Base-by-base conservation (phyloP, 371 early-diverging fungal species). In the Neoconidiobolus thromboides region DNA sequence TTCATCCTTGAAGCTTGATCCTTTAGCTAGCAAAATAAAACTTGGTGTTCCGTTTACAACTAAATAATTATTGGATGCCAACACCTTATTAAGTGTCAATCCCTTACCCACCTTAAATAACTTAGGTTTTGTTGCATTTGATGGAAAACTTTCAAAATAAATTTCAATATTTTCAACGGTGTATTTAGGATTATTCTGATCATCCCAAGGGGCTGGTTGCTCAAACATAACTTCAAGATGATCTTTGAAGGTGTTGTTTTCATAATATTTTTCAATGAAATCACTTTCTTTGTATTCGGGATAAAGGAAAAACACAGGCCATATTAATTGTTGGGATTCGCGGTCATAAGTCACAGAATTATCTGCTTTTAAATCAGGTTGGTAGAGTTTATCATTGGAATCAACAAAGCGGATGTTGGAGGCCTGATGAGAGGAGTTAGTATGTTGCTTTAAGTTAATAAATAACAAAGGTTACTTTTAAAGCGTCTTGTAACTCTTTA, bases 231-330 rank as follows among this genome's bases (percentile, higher is more conserved):
- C 70, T 47, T 79, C 76, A 40, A 97, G 64, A 65, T 93, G 93
- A 61, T 90, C 92, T 49, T 71, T 63, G 63, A 97, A 86, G 15
- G 90, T 79, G 61, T 78, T 74, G 10, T 75, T 70, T 68, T 96
- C 96, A 68, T 89, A 75, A 64, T 91, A 92, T 36, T 76, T 71
- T 61, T 83, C 79, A 55, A 97, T 87, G 62, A 89, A 80, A 67
- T 97, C 97, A 2, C 87, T 86, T 65, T 96, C 85, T 62, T 83
- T 82, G 67, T 82, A 76, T 68, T 96, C 94, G 2, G 97, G 97
- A 69, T 97, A 97, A 69, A 95, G 68, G 62, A 97, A 89, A 60
- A 91, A 77, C 1, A 89, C 89, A 0, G 97, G 96, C 77, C 87
- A 84, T 9, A 79, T 73, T 40, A 97, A 67, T 26, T 77, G 76